Conservation (phyloP, 2,329 filamentous ascomycete species). For the Exophiala mesophila region DNA sequence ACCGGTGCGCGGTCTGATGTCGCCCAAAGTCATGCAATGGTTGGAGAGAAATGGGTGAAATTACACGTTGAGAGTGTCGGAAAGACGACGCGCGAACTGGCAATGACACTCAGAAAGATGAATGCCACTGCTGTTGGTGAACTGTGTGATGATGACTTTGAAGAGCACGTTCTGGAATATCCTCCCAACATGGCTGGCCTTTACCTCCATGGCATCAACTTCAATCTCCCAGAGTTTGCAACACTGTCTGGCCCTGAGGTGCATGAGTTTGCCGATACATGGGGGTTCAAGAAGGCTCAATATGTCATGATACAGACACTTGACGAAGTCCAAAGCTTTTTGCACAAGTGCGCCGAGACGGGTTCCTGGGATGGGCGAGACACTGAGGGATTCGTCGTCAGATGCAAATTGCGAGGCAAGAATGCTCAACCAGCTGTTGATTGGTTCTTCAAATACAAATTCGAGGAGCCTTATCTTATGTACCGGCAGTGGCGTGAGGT, state of each 20-base stretch:
- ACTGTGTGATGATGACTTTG: conserved; percentile 91
- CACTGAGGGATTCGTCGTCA: conserved; percentile 93
- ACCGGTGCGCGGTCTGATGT: conserved; percentile 72
- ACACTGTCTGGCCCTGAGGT: conserved; percentile 82
- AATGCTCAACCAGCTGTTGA: conserved; percentile 56
- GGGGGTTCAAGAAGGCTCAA: conserved; percentile 89
- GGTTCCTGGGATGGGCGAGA: conserved; percentile 87
- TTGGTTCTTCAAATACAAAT: conserved; percentile 99
- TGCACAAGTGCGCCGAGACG: conserved; percentile 80
- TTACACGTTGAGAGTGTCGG: conserved; percentile 71
- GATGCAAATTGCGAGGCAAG: conserved; percentile 64
- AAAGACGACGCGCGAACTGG: conserved; percentile 73
- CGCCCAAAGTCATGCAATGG: conserved; percentile 73
- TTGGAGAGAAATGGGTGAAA: conserved; percentile 77
- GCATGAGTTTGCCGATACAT: conserved; percentile 80
- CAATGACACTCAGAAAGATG: conserved; percentile 66
- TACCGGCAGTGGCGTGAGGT: conserved; percentile 98
- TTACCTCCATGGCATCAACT: conserved; percentile 92
- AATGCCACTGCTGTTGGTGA: conserved; percentile 95
- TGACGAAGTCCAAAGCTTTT: conserved; percentile 67
- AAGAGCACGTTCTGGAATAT: conserved; percentile 94
- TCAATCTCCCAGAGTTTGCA: conserved; percentile 86
- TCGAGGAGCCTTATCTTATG: conserved; percentile 97
- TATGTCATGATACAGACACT: conserved; percentile 73
- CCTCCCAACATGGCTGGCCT: conserved; percentile 76